Percentiles rank a stretch among this genome's conserved stretches.
Evolutionary conservation across 2,329 filamentous ascomycete genomes (phyloP).

Genomic region (Zalaria obscura): DNA sequence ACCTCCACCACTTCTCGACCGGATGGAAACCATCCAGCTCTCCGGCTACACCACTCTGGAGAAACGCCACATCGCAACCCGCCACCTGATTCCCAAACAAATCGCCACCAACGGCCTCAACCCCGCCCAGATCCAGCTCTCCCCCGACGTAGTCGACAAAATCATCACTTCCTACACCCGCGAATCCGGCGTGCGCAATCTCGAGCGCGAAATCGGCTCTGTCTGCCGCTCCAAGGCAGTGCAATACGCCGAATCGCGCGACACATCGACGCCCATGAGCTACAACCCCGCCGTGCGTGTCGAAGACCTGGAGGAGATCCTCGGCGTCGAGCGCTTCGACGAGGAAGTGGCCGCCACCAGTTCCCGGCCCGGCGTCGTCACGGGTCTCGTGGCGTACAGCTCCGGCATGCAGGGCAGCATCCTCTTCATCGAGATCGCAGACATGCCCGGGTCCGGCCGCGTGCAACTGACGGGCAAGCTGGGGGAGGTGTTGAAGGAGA

Average conservation of each 20-base stretch:
- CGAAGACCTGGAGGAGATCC: conserved; percentile 74
- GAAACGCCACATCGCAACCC: conserved; percentile 86
- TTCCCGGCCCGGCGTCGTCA: conserved; percentile 76
- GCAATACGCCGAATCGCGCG: conserved; percentile 81
- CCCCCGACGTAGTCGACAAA: conserved; percentile 77
- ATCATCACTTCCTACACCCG: conserved; percentile 95
- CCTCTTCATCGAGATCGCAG: conserved; percentile 93
- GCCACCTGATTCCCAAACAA: conserved; percentile 93
- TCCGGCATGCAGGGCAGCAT: conserved; percentile 89
- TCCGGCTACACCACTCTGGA: conserved; percentile 94
- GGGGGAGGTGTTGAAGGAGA: conserved; percentile 92
- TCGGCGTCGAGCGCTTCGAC: conserved; percentile 87
- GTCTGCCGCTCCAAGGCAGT: conserved; percentile 94
- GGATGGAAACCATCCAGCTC: conserved; percentile 91
- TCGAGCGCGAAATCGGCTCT: conserved; percentile 88
- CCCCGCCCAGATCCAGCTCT: conserved; percentile 60
- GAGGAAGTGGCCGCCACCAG: conserved; percentile 88
- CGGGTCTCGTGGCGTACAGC: conserved; percentile 87
- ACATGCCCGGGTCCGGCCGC: conserved; percentile 85
- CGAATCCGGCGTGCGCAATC: conserved; percentile 87
- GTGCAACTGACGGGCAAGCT: conserved; percentile 95
- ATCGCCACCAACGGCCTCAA: conserved; percentile 77
- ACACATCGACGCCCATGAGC: conserved; percentile 45
- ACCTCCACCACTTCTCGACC: conserved; percentile 79
- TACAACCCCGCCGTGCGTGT: conserved; percentile 65